Conservation (phyloP, 2,329 filamentous ascomycete genomes). For the Pseudogymnoascus sp. region DNA sequence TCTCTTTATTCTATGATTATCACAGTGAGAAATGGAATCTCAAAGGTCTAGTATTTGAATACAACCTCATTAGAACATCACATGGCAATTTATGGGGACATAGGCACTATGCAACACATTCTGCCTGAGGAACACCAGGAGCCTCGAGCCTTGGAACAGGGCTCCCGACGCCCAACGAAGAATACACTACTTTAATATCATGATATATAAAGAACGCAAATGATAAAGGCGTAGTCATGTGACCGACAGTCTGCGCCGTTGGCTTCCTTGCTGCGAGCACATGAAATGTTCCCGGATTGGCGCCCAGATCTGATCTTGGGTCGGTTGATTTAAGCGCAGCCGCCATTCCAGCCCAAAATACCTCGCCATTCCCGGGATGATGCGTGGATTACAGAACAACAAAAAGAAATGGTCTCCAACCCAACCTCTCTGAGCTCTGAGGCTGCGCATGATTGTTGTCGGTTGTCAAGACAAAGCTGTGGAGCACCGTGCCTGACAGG, state of each 20-base stretch:
- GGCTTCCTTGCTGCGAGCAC: constrained; percentile 1
- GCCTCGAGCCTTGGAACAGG: neutral
- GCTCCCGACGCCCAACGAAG: neutral
- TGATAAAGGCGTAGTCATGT: neutral
- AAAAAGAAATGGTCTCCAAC: neutral
- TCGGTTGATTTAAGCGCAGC: constrained; percentile 6
- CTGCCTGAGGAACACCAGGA: neutral
- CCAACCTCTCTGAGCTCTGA: neutral
- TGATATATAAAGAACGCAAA: neutral
- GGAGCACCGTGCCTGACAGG: constrained; percentile 1
- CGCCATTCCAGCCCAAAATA: constrained; percentile 6
- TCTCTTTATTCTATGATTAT: neutral
- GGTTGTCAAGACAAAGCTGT: neutral
- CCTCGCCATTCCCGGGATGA: neutral
- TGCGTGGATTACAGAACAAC: neutral
- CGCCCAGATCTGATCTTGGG: neutral
- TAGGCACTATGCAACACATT: neutral
- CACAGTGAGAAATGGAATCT: neutral
- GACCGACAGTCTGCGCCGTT: neutral
- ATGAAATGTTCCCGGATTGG: constrained; percentile 5
- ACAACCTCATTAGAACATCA: neutral
- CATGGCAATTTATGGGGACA: neutral
- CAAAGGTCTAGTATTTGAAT: neutral
- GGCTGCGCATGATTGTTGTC: neutral
- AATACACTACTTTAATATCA: neutral